phyloP scores from a whole-genome alignment of 805 yeast genomes.

The Candida alai region DNA sequence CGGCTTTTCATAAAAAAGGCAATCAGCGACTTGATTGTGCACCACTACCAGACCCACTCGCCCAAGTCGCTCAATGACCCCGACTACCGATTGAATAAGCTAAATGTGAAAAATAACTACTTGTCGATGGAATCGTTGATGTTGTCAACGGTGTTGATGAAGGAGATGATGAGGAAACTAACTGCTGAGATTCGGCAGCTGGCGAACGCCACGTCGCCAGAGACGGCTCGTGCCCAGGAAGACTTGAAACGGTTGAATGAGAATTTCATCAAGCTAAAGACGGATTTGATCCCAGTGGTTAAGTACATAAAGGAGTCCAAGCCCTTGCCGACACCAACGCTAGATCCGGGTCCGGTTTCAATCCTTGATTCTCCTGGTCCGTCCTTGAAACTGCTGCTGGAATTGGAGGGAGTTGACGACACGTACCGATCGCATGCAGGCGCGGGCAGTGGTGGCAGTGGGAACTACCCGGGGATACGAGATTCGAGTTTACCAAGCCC shows the following conservation, averaged over 20 bases:
- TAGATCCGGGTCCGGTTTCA: constrained; percentile 35
- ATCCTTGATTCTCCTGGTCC: constrained; percentile 8
- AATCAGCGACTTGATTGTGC: constrained; percentile 49
- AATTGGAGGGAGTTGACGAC: neutral
- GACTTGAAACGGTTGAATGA: constrained; percentile 46
- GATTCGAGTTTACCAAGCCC: constrained; percentile 2
- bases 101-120: constrained; percentile 35
- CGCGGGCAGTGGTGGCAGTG: neutral
- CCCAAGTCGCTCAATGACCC: constrained; percentile 25
- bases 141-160: constrained; percentile 31
- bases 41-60: constrained; percentile 26
- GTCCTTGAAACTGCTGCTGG: too few relatives aligned
- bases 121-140: constrained; percentile 34
- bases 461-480: neutral
- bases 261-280: constrained; percentile 52
- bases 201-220: constrained; percentile 10
- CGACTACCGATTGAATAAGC: constrained; percentile 23
- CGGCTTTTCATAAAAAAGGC: constrained; percentile 59
- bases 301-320: constrained; percentile 59
- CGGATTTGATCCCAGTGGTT: constrained; percentile 62
- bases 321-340: constrained; percentile 65
- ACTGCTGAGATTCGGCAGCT: constrained; percentile 17
- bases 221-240: constrained; percentile 13
- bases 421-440: neutral
- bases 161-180: constrained; percentile 30